These are phyloP conservation scores for Vanilla planifolia DNA, from an alignment of 106 monocot species.

Conservation along the genomic window DNA sequence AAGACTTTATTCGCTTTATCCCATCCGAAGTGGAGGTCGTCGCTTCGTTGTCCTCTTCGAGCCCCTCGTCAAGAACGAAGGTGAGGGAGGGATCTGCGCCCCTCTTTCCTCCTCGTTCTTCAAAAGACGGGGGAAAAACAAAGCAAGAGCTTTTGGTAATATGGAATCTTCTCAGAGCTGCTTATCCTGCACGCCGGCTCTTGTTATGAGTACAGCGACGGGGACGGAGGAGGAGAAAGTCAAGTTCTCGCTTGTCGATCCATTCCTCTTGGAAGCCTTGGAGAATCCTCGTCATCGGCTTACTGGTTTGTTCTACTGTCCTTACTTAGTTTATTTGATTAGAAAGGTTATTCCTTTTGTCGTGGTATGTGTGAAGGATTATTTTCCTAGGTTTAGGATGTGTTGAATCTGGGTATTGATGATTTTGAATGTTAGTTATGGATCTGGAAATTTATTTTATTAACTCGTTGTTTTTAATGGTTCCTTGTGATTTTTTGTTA, in stretches of 20 bases:
- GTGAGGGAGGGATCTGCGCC: not conserved
- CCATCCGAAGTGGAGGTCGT: not conserved
- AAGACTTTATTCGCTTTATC: not conserved
- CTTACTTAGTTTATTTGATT: not conserved
- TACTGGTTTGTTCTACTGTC: conserved; percentile 10
- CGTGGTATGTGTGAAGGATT: no score
- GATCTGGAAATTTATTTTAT: no score
- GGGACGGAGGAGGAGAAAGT: not conserved
- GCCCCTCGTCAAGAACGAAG: not conserved
- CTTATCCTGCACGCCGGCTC: not conserved
- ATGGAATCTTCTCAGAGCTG: not conserved
- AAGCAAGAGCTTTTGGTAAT: not conserved
- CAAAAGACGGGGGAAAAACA: not conserved
- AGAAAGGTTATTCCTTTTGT: no score
- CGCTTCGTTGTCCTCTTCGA: not conserved
- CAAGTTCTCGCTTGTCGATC: conserved; percentile 8
- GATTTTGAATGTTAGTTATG: no score
- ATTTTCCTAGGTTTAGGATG: no score
- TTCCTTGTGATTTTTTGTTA: no score
- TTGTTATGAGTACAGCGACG: not conserved
- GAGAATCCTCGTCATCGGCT: conserved; percentile 25
- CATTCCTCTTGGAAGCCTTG: conserved; percentile 23
- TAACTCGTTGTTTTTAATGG: no score
- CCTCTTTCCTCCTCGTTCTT: not conserved
- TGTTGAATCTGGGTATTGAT: no score